These are phyloP conservation scores for Paecilomyces fulvus DNA, from an alignment of 2,329 filamentous ascomycete species.

Conservation along the genomic window DNA sequence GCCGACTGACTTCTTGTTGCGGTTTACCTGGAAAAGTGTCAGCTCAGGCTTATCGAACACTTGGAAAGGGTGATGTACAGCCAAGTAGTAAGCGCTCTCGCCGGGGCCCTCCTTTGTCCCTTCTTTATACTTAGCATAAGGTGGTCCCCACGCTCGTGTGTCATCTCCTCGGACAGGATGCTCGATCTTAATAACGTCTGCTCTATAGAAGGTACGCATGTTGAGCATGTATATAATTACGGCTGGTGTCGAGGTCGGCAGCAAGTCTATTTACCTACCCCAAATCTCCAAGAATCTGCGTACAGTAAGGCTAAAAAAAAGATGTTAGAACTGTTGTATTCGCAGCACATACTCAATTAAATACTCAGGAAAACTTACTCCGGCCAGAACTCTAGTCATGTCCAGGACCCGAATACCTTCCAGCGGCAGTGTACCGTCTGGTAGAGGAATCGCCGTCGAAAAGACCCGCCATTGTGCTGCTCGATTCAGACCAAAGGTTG, in stretches of 20 bases:
- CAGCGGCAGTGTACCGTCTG: constrained; percentile 55
- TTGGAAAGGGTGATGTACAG: constrained; percentile 47
- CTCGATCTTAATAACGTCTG: constrained; percentile 95
- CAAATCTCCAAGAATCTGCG: constrained; percentile 90
- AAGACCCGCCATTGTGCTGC: constrained; percentile 22
- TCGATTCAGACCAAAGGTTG: constrained; percentile 13
- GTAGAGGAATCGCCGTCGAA: constrained; percentile 35
- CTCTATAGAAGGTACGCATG: constrained; percentile 43
- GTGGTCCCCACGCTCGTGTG: constrained; percentile 91
- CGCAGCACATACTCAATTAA: background rate
- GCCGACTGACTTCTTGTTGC: constrained; percentile 91
- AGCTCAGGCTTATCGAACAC: background rate
- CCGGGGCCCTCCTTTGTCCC: constrained; percentile 57
- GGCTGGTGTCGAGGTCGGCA: background rate
- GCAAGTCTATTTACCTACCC: constrained; percentile 54
- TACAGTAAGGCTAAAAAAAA: constrained; percentile 67
- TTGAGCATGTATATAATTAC: constrained; percentile 12
- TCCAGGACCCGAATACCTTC: constrained; percentile 84
- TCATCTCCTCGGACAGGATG: constrained; percentile 88
- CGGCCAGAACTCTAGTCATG: constrained; percentile 92
- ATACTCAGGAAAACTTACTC: constrained; percentile 51
- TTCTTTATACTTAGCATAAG: constrained; percentile 71
- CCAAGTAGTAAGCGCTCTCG: constrained; percentile 90
- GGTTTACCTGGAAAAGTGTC: constrained; percentile 59
- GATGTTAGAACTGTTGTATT: constrained; percentile 7